Evolutionary conservation across 177 flowering plant species (phyloP), one percentile per base, ranked within the genome.

Genomic region (Vitis hybrid): DNA sequence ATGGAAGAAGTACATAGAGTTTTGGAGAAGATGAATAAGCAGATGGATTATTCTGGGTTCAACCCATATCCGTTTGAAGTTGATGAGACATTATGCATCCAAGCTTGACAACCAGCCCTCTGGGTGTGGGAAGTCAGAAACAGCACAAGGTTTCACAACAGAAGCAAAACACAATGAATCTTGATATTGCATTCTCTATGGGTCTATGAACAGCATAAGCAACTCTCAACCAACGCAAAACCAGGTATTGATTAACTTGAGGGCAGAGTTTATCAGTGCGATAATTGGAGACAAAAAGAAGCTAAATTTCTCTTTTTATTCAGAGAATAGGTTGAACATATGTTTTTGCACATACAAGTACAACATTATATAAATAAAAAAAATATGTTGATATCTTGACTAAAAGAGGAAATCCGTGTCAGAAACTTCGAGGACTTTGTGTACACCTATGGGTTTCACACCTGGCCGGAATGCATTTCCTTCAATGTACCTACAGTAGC

Each of bases 401-500:
- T 84, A 91, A 61, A 89, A 83, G 26, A 89, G 68, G 80, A 89
- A 89, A 8, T 94, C 97, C 0, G 90, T 21, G 56, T 94, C 97
- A 26, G 97, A 81, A 18, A 93, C 77, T 79, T 93, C 94, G 15
- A 92, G 91, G 19, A 87, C 95, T 66, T 90, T 87, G 82, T 93
- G 97, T 40, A 67, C 54, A 32, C 98, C 97, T 17, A 88, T 87
- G 1, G 95, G 86, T 32, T 85, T 86, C n/a, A 89, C 97, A 54
- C 93, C 98, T 4, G 85, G 81, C 73, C 83, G 69, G 83, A 92
- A 94, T 52, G 82, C 75, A 82, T 91, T 94, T 62, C 94, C 94
- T 82, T 94, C 98, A 26, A 94, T 91, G 78, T 93, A 96, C 98
- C 99, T 96, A 87, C 18, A n/a, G n/a, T 12, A 52, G 52, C 23